Conservation (phyloP, 106 monocot genomes). For the Triglochin maritima region DNA sequence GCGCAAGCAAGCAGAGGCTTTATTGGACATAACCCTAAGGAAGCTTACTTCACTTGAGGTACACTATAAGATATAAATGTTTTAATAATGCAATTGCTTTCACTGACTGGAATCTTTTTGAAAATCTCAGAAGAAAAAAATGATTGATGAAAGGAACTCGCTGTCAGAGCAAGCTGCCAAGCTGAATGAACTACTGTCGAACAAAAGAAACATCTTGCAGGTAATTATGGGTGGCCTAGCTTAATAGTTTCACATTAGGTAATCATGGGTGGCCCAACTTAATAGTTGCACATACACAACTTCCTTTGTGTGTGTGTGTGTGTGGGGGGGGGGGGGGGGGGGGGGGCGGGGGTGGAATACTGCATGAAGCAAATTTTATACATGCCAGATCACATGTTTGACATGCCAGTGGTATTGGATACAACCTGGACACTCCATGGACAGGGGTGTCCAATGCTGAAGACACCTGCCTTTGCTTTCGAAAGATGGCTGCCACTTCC, state of each 20-base stretch:
- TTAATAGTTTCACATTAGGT: conserved; percentile 31
- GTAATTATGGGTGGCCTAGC: conserved; percentile 14
- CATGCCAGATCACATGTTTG: not conserved
- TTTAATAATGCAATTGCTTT: not conserved
- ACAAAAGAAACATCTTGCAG: conserved; percentile 64
- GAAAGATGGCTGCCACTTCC: too few species aligned
- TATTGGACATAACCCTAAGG: conserved; percentile 78
- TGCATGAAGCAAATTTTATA: not conserved
- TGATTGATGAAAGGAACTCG: conserved; percentile 65
- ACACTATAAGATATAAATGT: not conserved
- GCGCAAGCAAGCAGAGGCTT: conserved; percentile 83
- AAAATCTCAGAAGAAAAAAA: conserved; percentile 60
- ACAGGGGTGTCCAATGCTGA: too few species aligned
- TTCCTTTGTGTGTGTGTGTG: not conserved
- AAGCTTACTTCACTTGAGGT: conserved; percentile 92
- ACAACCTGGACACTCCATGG: too few species aligned
- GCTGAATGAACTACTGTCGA: conserved; percentile 80
- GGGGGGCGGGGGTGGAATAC: not conserved
- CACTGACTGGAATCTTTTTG: not conserved
- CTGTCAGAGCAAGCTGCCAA: conserved; percentile 70
- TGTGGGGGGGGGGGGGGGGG: not conserved
- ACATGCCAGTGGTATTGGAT: too few species aligned
- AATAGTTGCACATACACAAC: not conserved
- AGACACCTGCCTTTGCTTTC: too few species aligned
- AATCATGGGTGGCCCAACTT: not conserved